Evolutionary conservation across 2,329 filamentous ascomycete species (phyloP).

Genomic region (Fusarium torulosum): DNA sequence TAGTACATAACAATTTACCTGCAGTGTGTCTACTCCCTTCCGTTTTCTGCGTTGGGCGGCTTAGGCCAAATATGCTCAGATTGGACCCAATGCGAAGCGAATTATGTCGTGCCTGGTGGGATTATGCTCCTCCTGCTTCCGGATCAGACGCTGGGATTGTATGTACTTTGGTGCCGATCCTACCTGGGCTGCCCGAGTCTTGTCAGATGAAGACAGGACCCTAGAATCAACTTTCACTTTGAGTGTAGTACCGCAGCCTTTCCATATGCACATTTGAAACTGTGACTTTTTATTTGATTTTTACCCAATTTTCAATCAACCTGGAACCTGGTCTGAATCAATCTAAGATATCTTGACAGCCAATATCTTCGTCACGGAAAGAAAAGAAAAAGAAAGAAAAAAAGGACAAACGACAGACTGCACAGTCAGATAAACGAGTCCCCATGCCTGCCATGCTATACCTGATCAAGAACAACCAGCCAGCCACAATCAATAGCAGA

Average conservation of each 20-base stretch:
- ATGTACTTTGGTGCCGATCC: slow-evolving; percentile 25
- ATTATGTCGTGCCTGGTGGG: slow-evolving; percentile 21
- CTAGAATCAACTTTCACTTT: neutral
- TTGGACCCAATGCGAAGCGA: neutral
- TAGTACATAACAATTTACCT: neutral
- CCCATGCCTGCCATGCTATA: slow-evolving; percentile 29
- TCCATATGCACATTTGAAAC: neutral
- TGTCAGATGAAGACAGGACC: slow-evolving; percentile 1
- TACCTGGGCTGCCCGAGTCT: slow-evolving; percentile 3
- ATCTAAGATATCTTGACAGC: slow-evolving; percentile 2
- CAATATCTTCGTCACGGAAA: neutral
- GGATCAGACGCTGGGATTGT: slow-evolving; percentile 36
- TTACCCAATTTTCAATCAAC: neutral
- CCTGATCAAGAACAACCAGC: slow-evolving; percentile 33
- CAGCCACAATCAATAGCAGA: slow-evolving; percentile 36
- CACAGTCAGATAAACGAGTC: slow-evolving; percentile 27
- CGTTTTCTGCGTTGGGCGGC: slow-evolving; percentile 11
- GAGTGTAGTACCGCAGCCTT: neutral
- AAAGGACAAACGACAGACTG: neutral
- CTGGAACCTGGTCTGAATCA: neutral
- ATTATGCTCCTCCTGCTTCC: slow-evolving; percentile 22
- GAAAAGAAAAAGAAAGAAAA: slow-evolving; percentile 8
- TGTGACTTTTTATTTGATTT: neutral
- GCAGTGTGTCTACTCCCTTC: slow-evolving; percentile 4
- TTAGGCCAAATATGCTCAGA: neutral